Conservation (phyloP, 495 filamentous ascomycete species). For the Penicillium arizonense region DNA sequence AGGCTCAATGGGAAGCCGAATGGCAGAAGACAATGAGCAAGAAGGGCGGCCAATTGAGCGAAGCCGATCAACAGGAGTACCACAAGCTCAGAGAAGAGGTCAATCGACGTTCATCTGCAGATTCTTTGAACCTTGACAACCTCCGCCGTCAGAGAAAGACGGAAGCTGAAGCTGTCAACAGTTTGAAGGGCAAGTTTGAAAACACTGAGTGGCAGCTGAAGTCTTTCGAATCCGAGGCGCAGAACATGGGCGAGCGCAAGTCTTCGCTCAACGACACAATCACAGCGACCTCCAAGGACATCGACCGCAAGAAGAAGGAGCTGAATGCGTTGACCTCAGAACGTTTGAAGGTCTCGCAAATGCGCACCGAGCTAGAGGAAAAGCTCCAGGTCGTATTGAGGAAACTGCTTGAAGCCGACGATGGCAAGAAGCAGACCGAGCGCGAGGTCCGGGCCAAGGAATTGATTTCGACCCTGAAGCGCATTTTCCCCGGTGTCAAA, state of each 20-base stretch:
- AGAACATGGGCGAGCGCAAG: slow-evolving; percentile 65
- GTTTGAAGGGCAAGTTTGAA: slow-evolving; percentile 82
- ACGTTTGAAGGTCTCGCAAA: slow-evolving; percentile 71
- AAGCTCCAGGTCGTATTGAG: slow-evolving; percentile 77
- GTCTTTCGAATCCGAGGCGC: slow-evolving; percentile 70
- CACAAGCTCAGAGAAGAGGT: slow-evolving; percentile 82
- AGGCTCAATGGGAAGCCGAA: slow-evolving; percentile 83
- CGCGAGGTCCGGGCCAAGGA: slow-evolving; percentile 75
- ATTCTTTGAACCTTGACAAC: slow-evolving; percentile 81
- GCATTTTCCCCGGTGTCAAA: slow-evolving; percentile 87
- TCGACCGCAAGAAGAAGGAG: slow-evolving; percentile 87
- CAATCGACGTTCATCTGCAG: slow-evolving; percentile 74
- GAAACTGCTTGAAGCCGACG: slow-evolving; percentile 78
- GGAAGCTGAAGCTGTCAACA: slow-evolving; percentile 84
- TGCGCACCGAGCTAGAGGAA: slow-evolving; percentile 84
- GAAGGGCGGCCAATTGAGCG: slow-evolving; percentile 80
- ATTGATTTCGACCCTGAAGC: slow-evolving; percentile 79
- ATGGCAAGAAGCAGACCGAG: slow-evolving; percentile 78
- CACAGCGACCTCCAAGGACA: slow-evolving; percentile 68
- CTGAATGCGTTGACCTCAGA: slow-evolving; percentile 83
- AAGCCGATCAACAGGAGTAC: slow-evolving; percentile 87
- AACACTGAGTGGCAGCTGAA: slow-evolving; percentile 67
- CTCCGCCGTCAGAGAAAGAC: slow-evolving; percentile 81
- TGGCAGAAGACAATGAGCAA: slow-evolving; percentile 80
- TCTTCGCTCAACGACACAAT: slow-evolving; percentile 55